Evolutionary conservation across 2,329 filamentous ascomycete species (phyloP).

Genomic region (Alternaria angustiovoidea): DNA sequence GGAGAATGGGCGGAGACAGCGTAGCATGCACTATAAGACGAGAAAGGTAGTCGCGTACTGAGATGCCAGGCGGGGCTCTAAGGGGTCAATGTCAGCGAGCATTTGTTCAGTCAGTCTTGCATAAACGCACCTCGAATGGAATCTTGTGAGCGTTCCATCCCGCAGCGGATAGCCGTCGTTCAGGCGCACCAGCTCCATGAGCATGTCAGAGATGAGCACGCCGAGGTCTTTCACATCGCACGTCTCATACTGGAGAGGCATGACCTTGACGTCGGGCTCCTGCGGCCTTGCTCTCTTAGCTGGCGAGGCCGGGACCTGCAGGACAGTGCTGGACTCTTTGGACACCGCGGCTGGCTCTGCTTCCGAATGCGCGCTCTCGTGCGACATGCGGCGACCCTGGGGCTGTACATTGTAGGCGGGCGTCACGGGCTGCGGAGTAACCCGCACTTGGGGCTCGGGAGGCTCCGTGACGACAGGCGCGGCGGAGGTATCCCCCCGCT

Average conservation of each 20-base stretch:
- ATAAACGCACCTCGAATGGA: conserved; percentile 80
- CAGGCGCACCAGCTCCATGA: conserved; percentile 90
- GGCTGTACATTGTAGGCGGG: conserved; percentile 30
- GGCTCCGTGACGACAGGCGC: conserved; percentile 45
- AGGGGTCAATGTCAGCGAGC: conserved; percentile 16
- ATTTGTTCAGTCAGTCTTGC: not conserved
- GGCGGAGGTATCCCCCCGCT: conserved; percentile 45
- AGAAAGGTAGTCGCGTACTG: conserved; percentile 91
- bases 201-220: conserved; percentile 90
- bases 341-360: conserved; percentile 22
- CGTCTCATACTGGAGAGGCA: conserved; percentile 80
- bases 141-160: conserved; percentile 87
- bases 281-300: conserved; percentile 44
- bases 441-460: conserved; percentile 46
- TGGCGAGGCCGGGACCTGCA: conserved; percentile 33
- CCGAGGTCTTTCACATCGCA: conserved; percentile 88
- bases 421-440: conserved; percentile 40
- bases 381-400: conserved; percentile 19
- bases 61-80: conserved; percentile 84
- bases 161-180: conserved; percentile 89
- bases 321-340: conserved; percentile 26
- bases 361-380: conserved; percentile 19
- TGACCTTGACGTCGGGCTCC: conserved; percentile 60
- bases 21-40: conserved; percentile 93
- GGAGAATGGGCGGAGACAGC: conserved; percentile 87